phyloP scores from a whole-genome alignment of 768 basidiomycete species.

The Paxillus ammoniavirescens region DNA sequence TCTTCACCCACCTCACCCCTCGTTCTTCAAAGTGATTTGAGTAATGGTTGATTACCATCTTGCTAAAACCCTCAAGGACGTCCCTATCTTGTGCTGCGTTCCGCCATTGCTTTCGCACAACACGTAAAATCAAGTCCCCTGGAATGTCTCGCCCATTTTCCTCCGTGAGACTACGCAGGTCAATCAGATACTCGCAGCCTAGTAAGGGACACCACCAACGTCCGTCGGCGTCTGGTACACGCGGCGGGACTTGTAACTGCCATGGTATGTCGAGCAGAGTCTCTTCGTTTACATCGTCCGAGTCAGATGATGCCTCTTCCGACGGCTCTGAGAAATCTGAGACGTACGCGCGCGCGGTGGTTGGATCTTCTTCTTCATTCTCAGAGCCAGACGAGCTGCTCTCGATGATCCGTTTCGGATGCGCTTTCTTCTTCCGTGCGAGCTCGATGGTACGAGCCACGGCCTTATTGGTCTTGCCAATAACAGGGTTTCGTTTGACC shows the following conservation, averaged over 20 bases:
- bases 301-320: conserved; percentile 41
- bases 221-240: conserved; percentile 41
- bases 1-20: conserved; percentile 16
- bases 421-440: conserved; percentile 6
- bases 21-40: conserved; percentile 17
- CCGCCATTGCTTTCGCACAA: conserved; percentile 36
- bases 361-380: conserved; percentile 15
- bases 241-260: conserved; percentile 36
- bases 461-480: conserved; percentile 18
- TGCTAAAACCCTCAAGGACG: conserved; percentile 22
- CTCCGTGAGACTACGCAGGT: conserved; percentile 42
- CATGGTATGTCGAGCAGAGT: conserved; percentile 35
- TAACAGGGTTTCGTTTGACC: conserved; percentile 26
- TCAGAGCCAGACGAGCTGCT: conserved; percentile 18
- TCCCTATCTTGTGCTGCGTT: conserved; percentile 31
- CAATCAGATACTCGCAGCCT: conserved; percentile 43
- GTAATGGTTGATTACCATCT: conserved; percentile 29
- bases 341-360: conserved; percentile 40
- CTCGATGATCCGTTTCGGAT: neutral
- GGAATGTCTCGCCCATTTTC: conserved; percentile 31
- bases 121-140: conserved; percentile 12
- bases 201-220: conserved; percentile 52
- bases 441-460: conserved; percentile 22
- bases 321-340: conserved; percentile 59
- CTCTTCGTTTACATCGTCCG: conserved; percentile 25